Base-by-base conservation (phyloP, 176 grass and related monocot genomes). In the Musa schizocarpa region DNA sequence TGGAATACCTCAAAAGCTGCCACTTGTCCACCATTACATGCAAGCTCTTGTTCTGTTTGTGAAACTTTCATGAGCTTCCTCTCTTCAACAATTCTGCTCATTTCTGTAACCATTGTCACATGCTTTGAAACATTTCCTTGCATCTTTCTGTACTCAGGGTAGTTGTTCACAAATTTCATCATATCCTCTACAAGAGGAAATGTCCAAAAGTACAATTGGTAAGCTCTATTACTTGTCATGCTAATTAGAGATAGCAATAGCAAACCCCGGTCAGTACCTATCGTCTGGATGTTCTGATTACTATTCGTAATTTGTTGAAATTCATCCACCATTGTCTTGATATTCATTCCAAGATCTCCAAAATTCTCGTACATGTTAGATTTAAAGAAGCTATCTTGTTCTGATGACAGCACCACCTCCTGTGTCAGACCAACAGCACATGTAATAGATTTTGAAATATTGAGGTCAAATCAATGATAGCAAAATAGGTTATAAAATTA, bases 251-350 rank as follows among this genome's bases (percentile, higher is more conserved):
- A 83, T 20, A 19, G 52, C 24, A 80, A 53, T 52, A 63, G 12
- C 62, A 79, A 52, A 10, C 24, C 54, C 55, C 43, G 49, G 56
- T 53, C 9, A 17, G 56, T 89, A 98, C 95, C 90, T 83, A 98
- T 87, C 48, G 90, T 91, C 80, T 98, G 95, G 43, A 98, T 86
- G 68, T 93, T 93, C 82, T 91, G 88, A 86, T 89, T 98, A 84
- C 78, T 91, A 81, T 98, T 93, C n/a, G 95, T 87, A 83, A 98
- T 89, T 78, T 98, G 90, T 77, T 98, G 95, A 68, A 98, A 98
- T 75, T 98, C 95, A 89, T 93, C 90, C 52, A 98, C 90, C 95
- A 98, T 98, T 86, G 88, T 91, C 85, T 98, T 98, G 63, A 98
- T 90, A 83, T 98, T 98, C 95, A 98, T 98, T 79, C 94, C 94